Conservation (phyloP, 805 yeast species). For the Sugiyamaella valdiviana region DNA sequence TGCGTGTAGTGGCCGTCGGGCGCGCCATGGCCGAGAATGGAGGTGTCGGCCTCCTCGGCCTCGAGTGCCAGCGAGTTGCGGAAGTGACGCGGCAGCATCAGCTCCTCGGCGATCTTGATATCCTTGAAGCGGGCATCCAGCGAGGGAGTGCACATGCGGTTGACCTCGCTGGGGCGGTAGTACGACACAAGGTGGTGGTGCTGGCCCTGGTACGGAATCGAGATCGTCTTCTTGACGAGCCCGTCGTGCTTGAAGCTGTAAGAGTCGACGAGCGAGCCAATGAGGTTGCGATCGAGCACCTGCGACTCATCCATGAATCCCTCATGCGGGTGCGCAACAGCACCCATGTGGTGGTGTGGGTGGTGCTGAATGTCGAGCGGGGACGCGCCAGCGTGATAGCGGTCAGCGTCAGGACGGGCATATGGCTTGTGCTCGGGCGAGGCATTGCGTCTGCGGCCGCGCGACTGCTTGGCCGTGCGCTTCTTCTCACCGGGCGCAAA, state of each 20-base stretch:
- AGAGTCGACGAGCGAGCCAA: slow-evolving; percentile 52
- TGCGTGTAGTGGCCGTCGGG: neutral
- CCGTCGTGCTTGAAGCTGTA: slow-evolving; percentile 67
- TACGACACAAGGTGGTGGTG: slow-evolving; percentile 66
- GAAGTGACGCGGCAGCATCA: slow-evolving; percentile 30
- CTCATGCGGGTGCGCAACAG: neutral
- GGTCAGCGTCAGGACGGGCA: slow-evolving; percentile 1
- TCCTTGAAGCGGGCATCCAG: slow-evolving; percentile 46
- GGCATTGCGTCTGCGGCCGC: slow-evolving; percentile 5
- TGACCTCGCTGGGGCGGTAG: slow-evolving; percentile 69
- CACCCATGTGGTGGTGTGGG: neutral
- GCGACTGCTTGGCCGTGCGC: slow-evolving; percentile 16
- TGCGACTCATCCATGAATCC: neutral
- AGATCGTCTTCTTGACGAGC: slow-evolving; percentile 74
- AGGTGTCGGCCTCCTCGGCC: slow-evolving; percentile 5
- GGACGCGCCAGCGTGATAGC: neutral
- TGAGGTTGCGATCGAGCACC: slow-evolving; percentile 37
- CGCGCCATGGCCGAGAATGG: neutral
- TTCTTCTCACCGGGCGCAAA: slow-evolving; percentile 42
- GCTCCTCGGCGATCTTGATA: slow-evolving; percentile 35
- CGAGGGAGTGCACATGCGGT: slow-evolving; percentile 52
- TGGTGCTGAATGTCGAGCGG: neutral
- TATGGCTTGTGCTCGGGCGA: neutral
- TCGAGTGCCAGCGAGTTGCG: slow-evolving; percentile 29
- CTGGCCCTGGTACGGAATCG: slow-evolving; percentile 46